Evolutionary conservation across 176 grass and related monocot species (phyloP).

Genomic region (Zoysia japonica): DNA sequence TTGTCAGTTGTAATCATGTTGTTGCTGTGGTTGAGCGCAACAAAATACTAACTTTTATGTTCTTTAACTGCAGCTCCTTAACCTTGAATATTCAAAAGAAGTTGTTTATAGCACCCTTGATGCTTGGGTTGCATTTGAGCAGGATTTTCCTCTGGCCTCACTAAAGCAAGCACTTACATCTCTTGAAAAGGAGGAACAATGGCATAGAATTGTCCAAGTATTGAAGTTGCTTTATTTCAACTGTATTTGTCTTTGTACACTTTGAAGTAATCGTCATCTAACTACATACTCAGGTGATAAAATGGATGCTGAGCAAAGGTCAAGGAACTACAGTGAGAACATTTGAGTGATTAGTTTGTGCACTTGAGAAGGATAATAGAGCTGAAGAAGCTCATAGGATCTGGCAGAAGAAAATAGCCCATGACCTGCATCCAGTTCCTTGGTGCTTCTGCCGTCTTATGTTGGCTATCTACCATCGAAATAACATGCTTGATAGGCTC

Average conservation of each 20-base stretch:
- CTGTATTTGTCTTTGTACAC: constrained; percentile 22
- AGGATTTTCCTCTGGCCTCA: constrained; percentile 60
- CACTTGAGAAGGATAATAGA: constrained; percentile 94
- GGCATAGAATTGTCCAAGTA: constrained; percentile 93
- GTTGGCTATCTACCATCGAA: constrained; percentile 86
- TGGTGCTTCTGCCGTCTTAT: constrained; percentile 84
- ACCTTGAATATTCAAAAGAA: constrained; percentile 83
- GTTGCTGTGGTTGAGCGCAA: not conserved
- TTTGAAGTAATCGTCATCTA: constrained; percentile 14
- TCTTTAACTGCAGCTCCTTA: constrained; percentile 61
- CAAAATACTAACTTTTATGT: constrained; percentile 15
- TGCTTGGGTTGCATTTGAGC: constrained; percentile 88
- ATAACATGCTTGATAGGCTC: constrained; percentile 80
- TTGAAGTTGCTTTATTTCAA: constrained; percentile 23
- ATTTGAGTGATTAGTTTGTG: constrained; percentile 72
- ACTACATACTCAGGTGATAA: constrained; percentile 59
- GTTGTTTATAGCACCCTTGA: constrained; percentile 81
- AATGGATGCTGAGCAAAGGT: constrained; percentile 97
- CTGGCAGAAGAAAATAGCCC: constrained; percentile 75
- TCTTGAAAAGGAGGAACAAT: constrained; percentile 89
- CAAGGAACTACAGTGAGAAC: constrained; percentile 86
- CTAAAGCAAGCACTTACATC: constrained; percentile 67
- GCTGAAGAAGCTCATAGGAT: constrained; percentile 87
- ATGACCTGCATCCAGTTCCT: constrained; percentile 73
- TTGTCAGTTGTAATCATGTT: not conserved